Conservation (phyloP, 805 yeast genomes). For the Candida fluviatilis region DNA sequence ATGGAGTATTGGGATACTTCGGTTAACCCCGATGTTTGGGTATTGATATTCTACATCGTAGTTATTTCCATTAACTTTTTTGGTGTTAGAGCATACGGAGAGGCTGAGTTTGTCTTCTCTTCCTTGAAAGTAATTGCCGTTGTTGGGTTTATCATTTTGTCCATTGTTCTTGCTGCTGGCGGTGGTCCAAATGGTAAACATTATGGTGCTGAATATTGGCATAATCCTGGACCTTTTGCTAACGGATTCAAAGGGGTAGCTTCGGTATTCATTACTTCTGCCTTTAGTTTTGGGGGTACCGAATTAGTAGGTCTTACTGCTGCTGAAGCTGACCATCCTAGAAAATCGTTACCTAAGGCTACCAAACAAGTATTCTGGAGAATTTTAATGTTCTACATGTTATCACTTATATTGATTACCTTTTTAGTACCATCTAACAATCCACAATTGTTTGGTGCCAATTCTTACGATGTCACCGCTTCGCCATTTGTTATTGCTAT, state of each 20-base stretch:
- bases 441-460: conserved; percentile 42
- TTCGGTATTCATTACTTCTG: conserved; percentile 72
- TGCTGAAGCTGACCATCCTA: conserved; percentile 70
- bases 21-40: conserved; percentile 35
- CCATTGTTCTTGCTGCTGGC: conserved; percentile 51
- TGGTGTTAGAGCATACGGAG: conserved; percentile 44
- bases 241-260: conserved; percentile 66
- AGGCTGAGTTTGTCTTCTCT: conserved; percentile 63
- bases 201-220: conserved; percentile 57
- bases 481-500: conserved; percentile 77
- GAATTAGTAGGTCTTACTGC: conserved; percentile 74
- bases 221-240: conserved; percentile 65
- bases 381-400: conserved; percentile 64
- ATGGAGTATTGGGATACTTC: conserved; percentile 30
- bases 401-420: conserved; percentile 50
- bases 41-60: conserved; percentile 29
- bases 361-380: conserved; percentile 84
- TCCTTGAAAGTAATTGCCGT: conserved; percentile 55
- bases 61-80: conserved; percentile 32
- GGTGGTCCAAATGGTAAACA: conserved; percentile 54
- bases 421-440: conserved; percentile 69
- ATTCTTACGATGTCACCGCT: conserved; percentile 56
- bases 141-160: conserved; percentile 56
- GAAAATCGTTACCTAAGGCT: conserved; percentile 64
- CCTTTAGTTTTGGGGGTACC: conserved; percentile 72